A percentile compares a stretch with the other conserved stretches of the same genome.
Conservation (phyloP, 108 stramenopile genomes). For the Licmophora abbreviata region DNA sequence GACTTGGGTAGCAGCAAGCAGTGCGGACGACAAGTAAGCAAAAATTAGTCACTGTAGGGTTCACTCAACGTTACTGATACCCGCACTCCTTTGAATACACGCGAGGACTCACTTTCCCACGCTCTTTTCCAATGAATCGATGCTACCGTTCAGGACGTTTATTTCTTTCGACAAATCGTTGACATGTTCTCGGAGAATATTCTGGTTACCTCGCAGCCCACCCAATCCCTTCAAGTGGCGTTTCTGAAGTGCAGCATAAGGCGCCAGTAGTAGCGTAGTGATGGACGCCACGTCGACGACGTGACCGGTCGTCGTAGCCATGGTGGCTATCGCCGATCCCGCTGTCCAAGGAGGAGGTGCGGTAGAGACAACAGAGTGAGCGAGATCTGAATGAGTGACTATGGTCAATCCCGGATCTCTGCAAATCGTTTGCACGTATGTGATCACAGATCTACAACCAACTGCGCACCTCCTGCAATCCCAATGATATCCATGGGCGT, state of each 20-base stretch:
- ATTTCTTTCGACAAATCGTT: conserved; percentile 18
- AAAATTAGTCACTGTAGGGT: neutral
- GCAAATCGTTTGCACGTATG: no score
- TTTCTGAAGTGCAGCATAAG: conserved; percentile 18
- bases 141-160: conserved; percentile 5
- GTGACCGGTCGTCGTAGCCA: neutral
- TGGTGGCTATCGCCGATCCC: neutral
- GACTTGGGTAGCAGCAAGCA: neutral
- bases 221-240: conserved; percentile 16
- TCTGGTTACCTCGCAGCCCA: conserved; percentile 19
- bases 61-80: neutral
- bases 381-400: no score
- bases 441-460: no score
- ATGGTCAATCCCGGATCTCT: no score
- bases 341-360: neutral
- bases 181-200: conserved; percentile 12
- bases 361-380: no score
- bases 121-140: conserved; percentile 8
- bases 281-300: conserved; percentile 7
- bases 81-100: neutral
- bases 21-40: neutral
- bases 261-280: conserved; percentile 7
- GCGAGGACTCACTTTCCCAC: conserved; percentile 7
- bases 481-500: conserved; percentile 5
- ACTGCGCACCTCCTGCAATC: conserved; percentile 8